These are phyloP conservation scores for Pseudocercospora vitis DNA, from an alignment of 2,329 filamentous ascomycete species.

Conservation along the genomic window DNA sequence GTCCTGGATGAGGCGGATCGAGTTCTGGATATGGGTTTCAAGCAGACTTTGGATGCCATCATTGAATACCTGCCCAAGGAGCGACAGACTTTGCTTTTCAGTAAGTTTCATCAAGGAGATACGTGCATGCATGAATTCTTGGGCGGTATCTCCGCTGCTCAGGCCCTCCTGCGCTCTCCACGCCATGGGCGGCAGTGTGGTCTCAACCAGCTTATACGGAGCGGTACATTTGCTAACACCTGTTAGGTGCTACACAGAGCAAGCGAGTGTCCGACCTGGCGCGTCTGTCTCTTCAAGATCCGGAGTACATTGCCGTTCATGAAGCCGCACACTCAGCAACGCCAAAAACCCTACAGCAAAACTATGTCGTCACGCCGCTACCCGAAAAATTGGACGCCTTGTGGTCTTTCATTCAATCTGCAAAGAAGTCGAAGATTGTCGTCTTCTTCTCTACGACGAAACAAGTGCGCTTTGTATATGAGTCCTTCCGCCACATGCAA, in stretches of 20 bases:
- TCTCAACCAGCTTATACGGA: no score
- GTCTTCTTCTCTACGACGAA: conserved; percentile 95
- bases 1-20: conserved; percentile 95
- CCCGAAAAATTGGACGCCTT: conserved; percentile 87
- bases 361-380: conserved; percentile 83
- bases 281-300: conserved; percentile 80
- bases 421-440: conserved; percentile 90
- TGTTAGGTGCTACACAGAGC: conserved; percentile 92
- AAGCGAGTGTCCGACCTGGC: conserved; percentile 91
- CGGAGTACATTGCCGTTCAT: conserved; percentile 93
- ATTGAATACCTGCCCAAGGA: conserved; percentile 83
- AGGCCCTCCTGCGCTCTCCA: no score
- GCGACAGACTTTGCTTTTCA: conserved; percentile 87
- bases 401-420: conserved; percentile 87
- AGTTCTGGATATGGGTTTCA: conserved; percentile 97
- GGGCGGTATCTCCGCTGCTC: no score
- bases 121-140: no score
- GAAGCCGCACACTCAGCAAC: conserved; percentile 78
- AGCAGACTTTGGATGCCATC: conserved; percentile 84
- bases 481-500: conserved; percentile 87
- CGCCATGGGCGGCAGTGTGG: no score
- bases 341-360: conserved; percentile 80
- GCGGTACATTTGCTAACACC: no score
- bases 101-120: no score
- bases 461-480: conserved; percentile 93